These are phyloP conservation scores for Dothideomycetes sp. DNA, from an alignment of 2,329 filamentous ascomycete genomes.

Conservation along the genomic window DNA sequence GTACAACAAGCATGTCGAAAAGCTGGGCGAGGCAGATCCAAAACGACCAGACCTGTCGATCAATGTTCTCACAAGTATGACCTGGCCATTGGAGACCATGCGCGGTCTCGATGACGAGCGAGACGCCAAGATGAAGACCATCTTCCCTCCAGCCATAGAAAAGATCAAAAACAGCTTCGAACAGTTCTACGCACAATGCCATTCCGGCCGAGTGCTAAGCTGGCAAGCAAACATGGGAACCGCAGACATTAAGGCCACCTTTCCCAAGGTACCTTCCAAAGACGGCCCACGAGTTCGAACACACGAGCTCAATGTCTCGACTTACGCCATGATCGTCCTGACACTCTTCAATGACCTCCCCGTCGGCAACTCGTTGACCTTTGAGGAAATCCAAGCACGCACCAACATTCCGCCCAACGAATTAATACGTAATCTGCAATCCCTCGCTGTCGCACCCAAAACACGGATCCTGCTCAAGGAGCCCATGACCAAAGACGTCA, in stretches of 20 bases:
- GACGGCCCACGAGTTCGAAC: constrained; percentile 56
- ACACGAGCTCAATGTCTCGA: constrained; percentile 86
- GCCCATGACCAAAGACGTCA: constrained; percentile 67
- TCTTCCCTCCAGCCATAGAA: constrained; percentile 64
- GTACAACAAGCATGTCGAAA: constrained; percentile 62
- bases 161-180: constrained; percentile 75
- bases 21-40: constrained; percentile 42
- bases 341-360: constrained; percentile 76
- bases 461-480: constrained; percentile 72
- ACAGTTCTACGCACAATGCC: constrained; percentile 75
- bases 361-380: constrained; percentile 39
- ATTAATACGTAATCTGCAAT: constrained; percentile 66
- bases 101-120: constrained; percentile 41
- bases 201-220: constrained; percentile 77
- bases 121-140: constrained; percentile 44
- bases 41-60: constrained; percentile 69
- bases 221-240: constrained; percentile 72
- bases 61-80: constrained; percentile 81
- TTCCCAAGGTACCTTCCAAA: constrained; percentile 63
- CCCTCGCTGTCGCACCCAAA: constrained; percentile 73
- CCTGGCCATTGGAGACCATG: constrained; percentile 90
- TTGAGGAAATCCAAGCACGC: constrained; percentile 69
- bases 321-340: constrained; percentile 83
- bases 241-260: constrained; percentile 72
- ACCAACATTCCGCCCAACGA: constrained; percentile 70